These are phyloP conservation scores for Grigorovia yakushimaensis DNA, from an alignment of 805 yeast species.

Conservation along the genomic window DNA sequence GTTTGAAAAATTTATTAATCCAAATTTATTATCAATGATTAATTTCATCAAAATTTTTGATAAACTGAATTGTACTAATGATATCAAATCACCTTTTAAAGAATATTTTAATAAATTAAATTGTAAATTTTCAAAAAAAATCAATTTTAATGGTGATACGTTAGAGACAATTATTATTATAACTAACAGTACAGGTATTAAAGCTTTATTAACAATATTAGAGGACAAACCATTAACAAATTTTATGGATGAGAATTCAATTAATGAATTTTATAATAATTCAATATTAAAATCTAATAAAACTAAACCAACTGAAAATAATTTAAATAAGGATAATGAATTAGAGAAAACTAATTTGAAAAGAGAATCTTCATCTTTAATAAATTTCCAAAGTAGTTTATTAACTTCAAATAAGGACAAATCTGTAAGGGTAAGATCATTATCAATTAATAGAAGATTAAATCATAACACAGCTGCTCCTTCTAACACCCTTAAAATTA, in stretches of 20 bases:
- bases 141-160: neutral
- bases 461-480: no score
- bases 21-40: slow-evolving; percentile 13
- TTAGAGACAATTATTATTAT: slow-evolving; percentile 22
- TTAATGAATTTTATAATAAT: slow-evolving; percentile 17
- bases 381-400: slow-evolving; percentile 22
- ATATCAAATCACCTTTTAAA: slow-evolving; percentile 25
- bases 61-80: neutral
- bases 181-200: slow-evolving; percentile 28
- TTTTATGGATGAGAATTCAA: slow-evolving; percentile 23
- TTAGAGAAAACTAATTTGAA: slow-evolving; percentile 6
- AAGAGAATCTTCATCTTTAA: slow-evolving; percentile 24
- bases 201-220: slow-evolving; percentile 26
- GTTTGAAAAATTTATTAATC: slow-evolving; percentile 23
- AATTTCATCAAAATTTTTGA: slow-evolving; percentile 9
- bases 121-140: slow-evolving; percentile 14
- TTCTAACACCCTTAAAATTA: no score
- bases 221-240: slow-evolving; percentile 27
- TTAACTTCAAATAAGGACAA: slow-evolving; percentile 29
- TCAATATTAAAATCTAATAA: slow-evolving; percentile 11
- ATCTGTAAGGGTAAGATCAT: slow-evolving; percentile 24
- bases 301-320: no score
- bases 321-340: no score
- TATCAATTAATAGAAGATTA: slow-evolving; percentile 18
- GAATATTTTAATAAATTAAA: slow-evolving; percentile 24